Evolutionary conservation across 140 eudicot species (phyloP).

Genomic region (Oenanthe javanica): DNA sequence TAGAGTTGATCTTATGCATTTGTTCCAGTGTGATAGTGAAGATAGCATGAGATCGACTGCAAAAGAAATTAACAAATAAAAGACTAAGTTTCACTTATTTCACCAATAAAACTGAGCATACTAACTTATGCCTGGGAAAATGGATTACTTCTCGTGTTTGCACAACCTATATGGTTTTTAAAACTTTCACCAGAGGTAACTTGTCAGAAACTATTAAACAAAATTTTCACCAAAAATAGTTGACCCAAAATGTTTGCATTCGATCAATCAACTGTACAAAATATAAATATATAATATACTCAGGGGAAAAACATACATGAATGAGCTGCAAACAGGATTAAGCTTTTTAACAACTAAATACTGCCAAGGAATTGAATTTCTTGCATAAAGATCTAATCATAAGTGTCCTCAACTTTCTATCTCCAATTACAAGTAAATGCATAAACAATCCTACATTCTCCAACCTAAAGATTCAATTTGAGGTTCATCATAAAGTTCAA

Average conservation of each 20-base stretch:
- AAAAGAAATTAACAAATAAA: neutral
- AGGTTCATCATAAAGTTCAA: neutral
- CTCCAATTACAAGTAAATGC: neutral
- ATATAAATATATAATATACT: neutral
- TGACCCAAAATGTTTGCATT: neutral
- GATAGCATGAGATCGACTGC: conserved; percentile 97
- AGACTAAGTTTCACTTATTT: neutral
- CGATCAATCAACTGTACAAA: neutral
- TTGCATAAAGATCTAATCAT: neutral
- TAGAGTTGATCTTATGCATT: conserved; percentile 53
- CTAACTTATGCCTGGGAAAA: neutral
- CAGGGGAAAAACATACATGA: neutral
- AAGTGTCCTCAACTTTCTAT: neutral
- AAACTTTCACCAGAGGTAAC: neutral
- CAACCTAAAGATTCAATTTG: neutral
- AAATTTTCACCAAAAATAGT: neutral
- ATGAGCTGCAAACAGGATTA: neutral
- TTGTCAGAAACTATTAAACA: neutral
- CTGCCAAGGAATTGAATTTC: neutral
- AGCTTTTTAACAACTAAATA: neutral
- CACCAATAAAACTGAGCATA: neutral
- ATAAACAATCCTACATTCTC: neutral
- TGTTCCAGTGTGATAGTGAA: conserved; percentile 94
- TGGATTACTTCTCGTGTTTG: neutral
- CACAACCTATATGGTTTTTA: neutral